Percentiles rank a stretch among this genome's conserved stretches.
Conservation (phyloP, 2,329 filamentous ascomycete genomes). For the Hypoxylon sp. region DNA sequence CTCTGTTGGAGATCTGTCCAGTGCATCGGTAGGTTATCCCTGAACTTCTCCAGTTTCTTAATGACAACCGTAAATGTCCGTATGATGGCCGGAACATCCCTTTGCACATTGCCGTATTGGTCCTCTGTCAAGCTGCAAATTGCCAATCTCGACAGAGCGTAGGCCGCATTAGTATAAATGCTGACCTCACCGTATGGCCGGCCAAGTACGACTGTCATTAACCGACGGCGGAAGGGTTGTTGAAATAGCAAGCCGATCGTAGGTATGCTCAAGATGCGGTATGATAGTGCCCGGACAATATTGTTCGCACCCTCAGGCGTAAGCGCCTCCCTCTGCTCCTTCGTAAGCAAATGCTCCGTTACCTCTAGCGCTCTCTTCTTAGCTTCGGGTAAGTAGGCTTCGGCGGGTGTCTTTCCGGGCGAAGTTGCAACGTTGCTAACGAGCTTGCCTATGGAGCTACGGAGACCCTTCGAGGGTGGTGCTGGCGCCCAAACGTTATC, state of each 20-base stretch:
- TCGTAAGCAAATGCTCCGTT: slow-evolving; percentile 63
- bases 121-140: slow-evolving; percentile 84
- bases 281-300: slow-evolving; percentile 62
- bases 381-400: slow-evolving; percentile 64
- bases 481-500: slow-evolving; percentile 62
- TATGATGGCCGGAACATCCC: slow-evolving; percentile 81
- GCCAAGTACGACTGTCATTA: slow-evolving; percentile 78
- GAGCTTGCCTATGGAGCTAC: slow-evolving; percentile 61
- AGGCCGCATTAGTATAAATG: slow-evolving; percentile 78
- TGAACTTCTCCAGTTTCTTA: slow-evolving; percentile 76
- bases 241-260: slow-evolving; percentile 77
- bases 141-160: slow-evolving; percentile 76
- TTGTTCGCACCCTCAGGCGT: slow-evolving; percentile 63
- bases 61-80: slow-evolving; percentile 78
- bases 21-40: slow-evolving; percentile 70
- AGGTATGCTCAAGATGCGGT: slow-evolving; percentile 61
- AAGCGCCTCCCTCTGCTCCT: slow-evolving; percentile 68
- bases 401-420: slow-evolving; percentile 63
- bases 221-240: slow-evolving; percentile 74
- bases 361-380: slow-evolving; percentile 64
- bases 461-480: slow-evolving; percentile 55
- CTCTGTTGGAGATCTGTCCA: slow-evolving; percentile 81
- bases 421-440: slow-evolving; percentile 60
- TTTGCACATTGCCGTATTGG: slow-evolving; percentile 85
- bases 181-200: slow-evolving; percentile 77